Percentiles rank a stretch among this genome's conserved stretches.
These are phyloP conservation scores for Penstemon newberryi DNA, from an alignment of 257 asterid species.

Conservation along the genomic window DNA sequence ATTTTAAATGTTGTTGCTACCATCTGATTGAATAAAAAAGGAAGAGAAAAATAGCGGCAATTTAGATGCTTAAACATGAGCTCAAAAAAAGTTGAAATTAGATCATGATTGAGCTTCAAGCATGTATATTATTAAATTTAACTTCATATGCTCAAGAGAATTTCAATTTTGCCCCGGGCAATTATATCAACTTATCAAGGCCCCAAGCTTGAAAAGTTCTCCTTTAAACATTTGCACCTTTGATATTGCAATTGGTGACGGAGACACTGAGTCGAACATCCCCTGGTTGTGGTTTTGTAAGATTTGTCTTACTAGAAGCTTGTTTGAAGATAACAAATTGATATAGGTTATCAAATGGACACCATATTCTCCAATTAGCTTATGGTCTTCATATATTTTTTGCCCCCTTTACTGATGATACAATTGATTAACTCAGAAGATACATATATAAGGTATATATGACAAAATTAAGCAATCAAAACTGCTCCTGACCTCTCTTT, in stretches of 20 bases:
- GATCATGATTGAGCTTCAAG: neutral
- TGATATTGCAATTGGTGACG: conserved; percentile 4
- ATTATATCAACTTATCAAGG: neutral
- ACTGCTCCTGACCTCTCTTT: neutral
- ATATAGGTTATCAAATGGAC: neutral
- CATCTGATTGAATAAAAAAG: neutral
- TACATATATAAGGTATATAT: neutral
- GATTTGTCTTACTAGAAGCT: conserved; percentile 3
- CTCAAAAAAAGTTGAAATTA: neutral
- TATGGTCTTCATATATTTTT: neutral
- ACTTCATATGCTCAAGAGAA: neutral
- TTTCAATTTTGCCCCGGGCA: neutral
- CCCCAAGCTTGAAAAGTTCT: neutral
- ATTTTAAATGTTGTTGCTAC: conserved; percentile 7
- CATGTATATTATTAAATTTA: neutral
- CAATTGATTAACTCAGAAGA: neutral
- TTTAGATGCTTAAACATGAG: conserved; percentile 18
- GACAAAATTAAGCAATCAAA: neutral
- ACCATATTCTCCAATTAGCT: neutral
- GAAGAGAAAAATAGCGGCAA: neutral
- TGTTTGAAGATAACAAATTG: neutral
- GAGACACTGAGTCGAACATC: conserved; percentile 7
- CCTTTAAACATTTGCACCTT: neutral
- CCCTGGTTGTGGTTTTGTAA: conserved; percentile 1
- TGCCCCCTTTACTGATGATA: neutral